These are phyloP conservation scores for Bullera alba DNA, from an alignment of 768 basidiomycete genomes.

Conservation along the genomic window DNA sequence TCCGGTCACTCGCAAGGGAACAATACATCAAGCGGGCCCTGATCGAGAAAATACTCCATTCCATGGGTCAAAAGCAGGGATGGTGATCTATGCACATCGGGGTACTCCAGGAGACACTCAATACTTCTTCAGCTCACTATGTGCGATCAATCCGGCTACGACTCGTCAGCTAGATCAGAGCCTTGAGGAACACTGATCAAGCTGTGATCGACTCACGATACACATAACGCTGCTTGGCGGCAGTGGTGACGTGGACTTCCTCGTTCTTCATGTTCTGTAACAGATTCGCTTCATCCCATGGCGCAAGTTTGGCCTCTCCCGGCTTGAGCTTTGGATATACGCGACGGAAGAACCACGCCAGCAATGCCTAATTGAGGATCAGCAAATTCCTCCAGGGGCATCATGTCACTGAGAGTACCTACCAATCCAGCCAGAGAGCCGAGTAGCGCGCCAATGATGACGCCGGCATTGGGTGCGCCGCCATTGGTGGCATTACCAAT, in stretches of 20 bases:
- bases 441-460: slow-evolving; percentile 11
- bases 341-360: slow-evolving; percentile 17
- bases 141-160: slow-evolving; percentile 32
- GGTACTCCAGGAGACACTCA: neutral
- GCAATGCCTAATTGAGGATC: slow-evolving; percentile 7
- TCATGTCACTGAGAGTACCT: neutral
- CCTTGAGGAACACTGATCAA: neutral
- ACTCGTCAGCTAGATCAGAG: neutral
- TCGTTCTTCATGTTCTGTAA: slow-evolving; percentile 37
- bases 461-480: slow-evolving; percentile 11
- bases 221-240: slow-evolving; percentile 35
- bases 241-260: slow-evolving; percentile 31
- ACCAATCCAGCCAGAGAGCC: slow-evolving; percentile 11
- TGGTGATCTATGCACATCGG: slow-evolving; percentile 18
- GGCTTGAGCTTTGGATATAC: slow-evolving; percentile 5
- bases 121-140: slow-evolving; percentile 31
- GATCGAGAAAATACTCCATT: slow-evolving; percentile 70
- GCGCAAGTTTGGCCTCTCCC: slow-evolving; percentile 16
- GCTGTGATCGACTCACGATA: slow-evolving; percentile 28
- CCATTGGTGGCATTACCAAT: neutral
- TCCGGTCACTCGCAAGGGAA: slow-evolving; percentile 81
- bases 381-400: neutral
- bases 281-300: slow-evolving; percentile 34
- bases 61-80: slow-evolving; percentile 40
- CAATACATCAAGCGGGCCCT: slow-evolving; percentile 96